phyloP scores from a whole-genome alignment of 345 rosid species.

The Excoecaria cochinchinensis region DNA sequence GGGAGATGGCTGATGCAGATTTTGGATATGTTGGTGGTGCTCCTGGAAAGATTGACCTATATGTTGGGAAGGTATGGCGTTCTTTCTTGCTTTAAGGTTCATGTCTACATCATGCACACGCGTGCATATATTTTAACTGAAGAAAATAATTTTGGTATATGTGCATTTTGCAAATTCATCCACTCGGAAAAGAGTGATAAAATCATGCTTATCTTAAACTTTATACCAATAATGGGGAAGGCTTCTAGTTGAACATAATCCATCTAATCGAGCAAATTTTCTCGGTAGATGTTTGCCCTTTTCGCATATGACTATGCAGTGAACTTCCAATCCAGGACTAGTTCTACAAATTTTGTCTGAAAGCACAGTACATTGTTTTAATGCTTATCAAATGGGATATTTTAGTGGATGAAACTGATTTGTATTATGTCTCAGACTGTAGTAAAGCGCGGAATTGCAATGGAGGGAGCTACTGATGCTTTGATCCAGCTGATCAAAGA shows the following conservation, averaged over 20 bases:
- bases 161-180: no score
- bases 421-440: conserved; percentile 60
- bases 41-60: conserved; percentile 95
- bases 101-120: neutral
- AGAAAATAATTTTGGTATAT: no score
- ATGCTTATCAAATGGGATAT: neutral
- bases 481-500: conserved; percentile 89
- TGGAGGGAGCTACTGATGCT: conserved; percentile 84
- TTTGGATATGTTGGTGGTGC: conserved; percentile 97
- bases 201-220: no score
- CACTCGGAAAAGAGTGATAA: no score
- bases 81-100: conserved; percentile 11
- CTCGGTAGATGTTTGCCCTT: no score
- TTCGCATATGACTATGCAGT: no score
- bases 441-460: conserved; percentile 89
- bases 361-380: neutral
- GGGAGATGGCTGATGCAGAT: conserved; percentile 99
- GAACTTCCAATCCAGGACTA: neutral
- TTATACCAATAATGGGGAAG: no score
- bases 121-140: no score
- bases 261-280: no score
- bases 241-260: no score
- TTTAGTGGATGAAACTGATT: neutral
- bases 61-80: conserved; percentile 83
- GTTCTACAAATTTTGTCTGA: neutral